Evolutionary conservation across 176 grass and related monocot genomes (phyloP).

Genomic region (Olyra latifolia): DNA sequence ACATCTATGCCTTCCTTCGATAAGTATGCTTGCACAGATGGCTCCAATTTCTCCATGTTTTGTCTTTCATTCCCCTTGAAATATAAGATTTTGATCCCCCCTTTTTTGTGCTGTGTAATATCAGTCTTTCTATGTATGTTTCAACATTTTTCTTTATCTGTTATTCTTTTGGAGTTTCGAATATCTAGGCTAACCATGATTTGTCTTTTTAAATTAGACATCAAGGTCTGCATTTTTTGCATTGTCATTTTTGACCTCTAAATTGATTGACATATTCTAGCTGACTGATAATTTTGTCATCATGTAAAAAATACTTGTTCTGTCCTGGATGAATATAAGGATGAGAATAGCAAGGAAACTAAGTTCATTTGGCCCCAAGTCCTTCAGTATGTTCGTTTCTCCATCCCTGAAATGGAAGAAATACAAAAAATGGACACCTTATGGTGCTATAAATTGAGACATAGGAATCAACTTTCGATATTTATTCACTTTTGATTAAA

Average conservation of each 20-base stretch:
- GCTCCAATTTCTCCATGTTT: neutral
- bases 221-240: neutral
- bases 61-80: neutral
- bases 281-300: neutral
- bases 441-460: neutral
- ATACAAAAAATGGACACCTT: neutral
- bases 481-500: neutral
- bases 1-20: neutral
- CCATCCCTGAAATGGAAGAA: neutral
- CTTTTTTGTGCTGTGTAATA: neutral
- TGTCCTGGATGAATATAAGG: neutral
- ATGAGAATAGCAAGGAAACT: neutral
- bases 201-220: conserved; percentile 10
- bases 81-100: neutral
- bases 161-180: neutral
- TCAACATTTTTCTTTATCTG: neutral
- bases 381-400: neutral
- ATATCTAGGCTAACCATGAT: neutral
- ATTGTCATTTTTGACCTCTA: conserved; percentile 5
- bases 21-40: neutral
- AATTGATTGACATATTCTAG: neutral
- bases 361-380: neutral
- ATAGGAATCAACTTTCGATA: neutral
- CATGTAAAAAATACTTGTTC: neutral
- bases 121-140: neutral